Evolutionary conservation across 2,329 filamentous ascomycete genomes (phyloP).

Genomic region (Aotearoamyces nothofagi): DNA sequence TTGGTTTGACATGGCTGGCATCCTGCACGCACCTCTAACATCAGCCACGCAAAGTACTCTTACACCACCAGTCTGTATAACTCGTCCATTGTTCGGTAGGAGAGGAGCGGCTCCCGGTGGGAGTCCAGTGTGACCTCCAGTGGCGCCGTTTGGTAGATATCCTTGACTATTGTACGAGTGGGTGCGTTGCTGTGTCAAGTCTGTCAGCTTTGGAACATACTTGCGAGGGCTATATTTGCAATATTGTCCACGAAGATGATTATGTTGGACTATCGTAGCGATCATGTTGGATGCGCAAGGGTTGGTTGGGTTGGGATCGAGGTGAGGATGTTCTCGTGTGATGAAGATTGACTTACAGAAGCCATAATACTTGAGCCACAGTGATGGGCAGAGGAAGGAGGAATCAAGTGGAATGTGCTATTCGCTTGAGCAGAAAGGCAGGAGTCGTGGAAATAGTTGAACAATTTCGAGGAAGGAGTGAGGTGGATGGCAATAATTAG

Average conservation of each 20-base stretch:
- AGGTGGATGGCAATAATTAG: constrained; percentile 1
- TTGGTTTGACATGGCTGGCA: constrained; percentile 2
- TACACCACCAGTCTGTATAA: constrained; percentile 49
- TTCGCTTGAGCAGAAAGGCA: constrained; percentile 1
- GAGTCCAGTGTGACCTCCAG: constrained; percentile 27
- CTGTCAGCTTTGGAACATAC: constrained; percentile 10
- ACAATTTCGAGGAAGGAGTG: background rate
- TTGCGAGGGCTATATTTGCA: background rate
- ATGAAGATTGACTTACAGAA: constrained; percentile 12
- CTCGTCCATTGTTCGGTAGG: constrained; percentile 50
- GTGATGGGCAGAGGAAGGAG: constrained; percentile 2
- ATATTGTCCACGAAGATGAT: background rate
- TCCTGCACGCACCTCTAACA: constrained; percentile 46
- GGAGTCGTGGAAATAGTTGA: background rate
- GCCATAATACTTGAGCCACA: constrained; percentile 13
- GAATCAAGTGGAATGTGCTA: background rate
- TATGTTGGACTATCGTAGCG: background rate
- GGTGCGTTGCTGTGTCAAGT: constrained; percentile 17
- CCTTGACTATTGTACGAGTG: constrained; percentile 18
- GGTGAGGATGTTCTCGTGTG: constrained; percentile 3
- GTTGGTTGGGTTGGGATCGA: background rate
- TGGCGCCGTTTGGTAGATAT: constrained; percentile 49
- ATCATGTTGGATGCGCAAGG: background rate
- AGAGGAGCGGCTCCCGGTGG: constrained; percentile 47
- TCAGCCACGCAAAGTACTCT: constrained; percentile 58